Conservation (phyloP, 257 asterid genomes). For the Solanum etuberosum region DNA sequence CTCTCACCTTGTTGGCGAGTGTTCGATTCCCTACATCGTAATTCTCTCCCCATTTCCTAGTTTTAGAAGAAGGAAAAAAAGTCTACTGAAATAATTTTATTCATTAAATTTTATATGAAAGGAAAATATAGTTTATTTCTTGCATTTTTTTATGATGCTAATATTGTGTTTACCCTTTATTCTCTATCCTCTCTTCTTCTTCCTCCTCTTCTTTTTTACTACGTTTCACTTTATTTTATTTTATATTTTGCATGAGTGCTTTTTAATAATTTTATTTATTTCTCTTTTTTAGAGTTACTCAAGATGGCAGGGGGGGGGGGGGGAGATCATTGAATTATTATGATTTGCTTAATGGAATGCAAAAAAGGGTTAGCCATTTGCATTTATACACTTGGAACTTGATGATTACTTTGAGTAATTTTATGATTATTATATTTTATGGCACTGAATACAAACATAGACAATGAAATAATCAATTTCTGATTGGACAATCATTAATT, state of each 20-base stretch:
- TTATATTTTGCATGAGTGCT: background rate
- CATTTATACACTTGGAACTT: background rate
- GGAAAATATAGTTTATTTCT: too few relatives aligned
- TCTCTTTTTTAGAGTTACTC: constrained; percentile 7
- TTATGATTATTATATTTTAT: background rate
- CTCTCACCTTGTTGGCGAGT: too few relatives aligned
- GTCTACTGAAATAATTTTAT: too few relatives aligned
- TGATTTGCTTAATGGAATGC: background rate
- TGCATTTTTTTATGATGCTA: too few relatives aligned
- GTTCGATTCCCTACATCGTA: too few relatives aligned
- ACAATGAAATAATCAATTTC: background rate
- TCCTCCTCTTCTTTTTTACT: background rate
- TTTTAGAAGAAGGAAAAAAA: too few relatives aligned
- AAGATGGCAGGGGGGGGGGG: too few relatives aligned
- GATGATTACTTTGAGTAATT: background rate
- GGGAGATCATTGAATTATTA: background rate
- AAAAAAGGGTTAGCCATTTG: background rate
- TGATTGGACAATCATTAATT: background rate
- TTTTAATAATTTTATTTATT: background rate
- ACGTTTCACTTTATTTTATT: background rate
- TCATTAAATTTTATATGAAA: too few relatives aligned
- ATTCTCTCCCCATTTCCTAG: too few relatives aligned
- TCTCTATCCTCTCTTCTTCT: too few relatives aligned
- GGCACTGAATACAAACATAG: background rate
- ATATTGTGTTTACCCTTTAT: too few relatives aligned